phyloP scores from a whole-genome alignment of 139 green algal species.

The Zygnema cylindricum region DNA sequence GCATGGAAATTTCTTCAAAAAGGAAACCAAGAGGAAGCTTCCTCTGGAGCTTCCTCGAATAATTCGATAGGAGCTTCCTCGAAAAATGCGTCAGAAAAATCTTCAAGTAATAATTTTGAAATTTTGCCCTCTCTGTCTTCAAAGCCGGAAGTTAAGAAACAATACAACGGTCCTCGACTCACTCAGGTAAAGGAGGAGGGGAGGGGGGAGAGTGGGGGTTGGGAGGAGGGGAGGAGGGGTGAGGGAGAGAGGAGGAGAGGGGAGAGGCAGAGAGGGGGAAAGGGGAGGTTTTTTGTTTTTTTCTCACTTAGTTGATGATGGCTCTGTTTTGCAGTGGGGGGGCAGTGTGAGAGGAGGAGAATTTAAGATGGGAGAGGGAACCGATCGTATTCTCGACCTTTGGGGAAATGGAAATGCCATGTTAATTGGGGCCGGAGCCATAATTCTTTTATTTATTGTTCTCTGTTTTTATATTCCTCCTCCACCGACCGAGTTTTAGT shows the following conservation, averaged over 20 bases:
- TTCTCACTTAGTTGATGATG: too few species aligned
- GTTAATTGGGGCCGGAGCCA: slow-evolving; percentile 18
- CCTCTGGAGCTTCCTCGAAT: too few species aligned
- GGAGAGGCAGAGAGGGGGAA: too few species aligned
- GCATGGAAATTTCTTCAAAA: not conserved
- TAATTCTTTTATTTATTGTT: slow-evolving; percentile 23
- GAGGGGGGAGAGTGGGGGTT: too few species aligned
- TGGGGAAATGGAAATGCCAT: slow-evolving; percentile 44
- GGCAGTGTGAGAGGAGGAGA: slow-evolving; percentile 27
- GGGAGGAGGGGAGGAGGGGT: too few species aligned
- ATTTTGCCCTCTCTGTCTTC: not conserved
- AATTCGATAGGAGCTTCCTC: too few species aligned
- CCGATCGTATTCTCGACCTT: slow-evolving; percentile 24
- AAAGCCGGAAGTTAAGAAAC: not conserved
- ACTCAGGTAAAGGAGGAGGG: not conserved
- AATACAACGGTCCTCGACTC: not conserved
- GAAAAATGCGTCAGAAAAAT: too few species aligned
- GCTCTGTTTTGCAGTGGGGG: not conserved
- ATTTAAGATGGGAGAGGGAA: slow-evolving; percentile 27
- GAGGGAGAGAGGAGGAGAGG: too few species aligned
- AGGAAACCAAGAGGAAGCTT: too few species aligned
- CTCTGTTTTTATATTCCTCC: not conserved
- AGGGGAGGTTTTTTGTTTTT: too few species aligned
- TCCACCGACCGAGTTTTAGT: too few species aligned
- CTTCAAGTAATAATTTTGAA: too few species aligned